Percentiles rank a stretch among this genome's conserved stretches.
These are phyloP conservation scores for Malus hybrid DNA, from an alignment of 331 rosid species.

Conservation along the genomic window DNA sequence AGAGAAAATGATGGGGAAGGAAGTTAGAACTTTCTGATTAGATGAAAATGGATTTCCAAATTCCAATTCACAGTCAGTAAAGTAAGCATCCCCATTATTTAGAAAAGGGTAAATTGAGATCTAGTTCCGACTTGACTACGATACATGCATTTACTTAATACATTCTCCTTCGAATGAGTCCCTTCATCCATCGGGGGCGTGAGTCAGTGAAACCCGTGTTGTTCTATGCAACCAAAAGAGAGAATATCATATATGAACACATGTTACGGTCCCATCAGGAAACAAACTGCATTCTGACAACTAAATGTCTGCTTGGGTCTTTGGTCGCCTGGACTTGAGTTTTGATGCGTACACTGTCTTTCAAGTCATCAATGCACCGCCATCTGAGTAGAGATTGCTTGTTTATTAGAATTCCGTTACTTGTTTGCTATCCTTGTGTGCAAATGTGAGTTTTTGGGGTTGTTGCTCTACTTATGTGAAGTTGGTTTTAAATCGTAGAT, in stretches of 20 bases:
- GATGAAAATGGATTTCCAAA: not conserved
- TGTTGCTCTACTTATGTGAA: not conserved
- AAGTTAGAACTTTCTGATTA: not conserved
- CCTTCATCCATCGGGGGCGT: no score
- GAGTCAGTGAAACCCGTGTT: no score
- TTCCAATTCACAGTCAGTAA: not conserved
- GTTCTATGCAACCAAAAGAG: no score
- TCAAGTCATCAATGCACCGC: not conserved
- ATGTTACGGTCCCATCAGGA: no score
- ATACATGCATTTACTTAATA: no score
- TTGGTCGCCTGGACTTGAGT: not conserved
- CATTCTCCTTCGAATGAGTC: no score
- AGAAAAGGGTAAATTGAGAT: not conserved
- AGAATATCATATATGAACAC: no score
- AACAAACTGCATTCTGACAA: no score
- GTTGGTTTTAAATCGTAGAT: slow-evolving; percentile 31
- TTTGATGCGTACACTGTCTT: not conserved
- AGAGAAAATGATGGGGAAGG: not conserved
- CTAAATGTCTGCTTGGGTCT: no score
- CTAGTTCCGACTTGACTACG: no score
- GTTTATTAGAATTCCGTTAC: not conserved
- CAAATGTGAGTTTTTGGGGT: not conserved
- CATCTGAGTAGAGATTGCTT: not conserved
- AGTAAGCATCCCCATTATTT: not conserved
- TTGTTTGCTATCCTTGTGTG: not conserved